Conservation (phyloP, 2,329 filamentous ascomycete genomes). For the Aureobasidium sp. region DNA sequence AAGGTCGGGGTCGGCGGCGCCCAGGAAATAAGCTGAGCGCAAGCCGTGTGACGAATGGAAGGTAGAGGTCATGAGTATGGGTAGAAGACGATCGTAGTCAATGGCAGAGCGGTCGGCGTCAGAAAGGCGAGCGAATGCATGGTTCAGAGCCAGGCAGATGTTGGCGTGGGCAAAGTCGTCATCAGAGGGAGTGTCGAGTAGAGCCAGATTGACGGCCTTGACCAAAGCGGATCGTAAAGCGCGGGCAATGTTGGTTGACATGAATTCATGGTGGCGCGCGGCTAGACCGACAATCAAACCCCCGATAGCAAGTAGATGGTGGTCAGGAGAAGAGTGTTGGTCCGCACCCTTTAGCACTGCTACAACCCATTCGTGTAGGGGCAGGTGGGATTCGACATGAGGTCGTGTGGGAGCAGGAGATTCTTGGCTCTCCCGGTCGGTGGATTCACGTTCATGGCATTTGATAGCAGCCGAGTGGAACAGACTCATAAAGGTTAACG, state of each 20-base stretch:
- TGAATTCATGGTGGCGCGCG: slow-evolving; percentile 51
- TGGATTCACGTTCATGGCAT: slow-evolving; percentile 41
- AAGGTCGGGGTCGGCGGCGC: slow-evolving; percentile 59
- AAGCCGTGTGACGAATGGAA: slow-evolving; percentile 66
- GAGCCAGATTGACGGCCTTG: slow-evolving; percentile 65
- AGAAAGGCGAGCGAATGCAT: slow-evolving; percentile 65
- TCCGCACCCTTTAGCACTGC: slow-evolving; percentile 53
- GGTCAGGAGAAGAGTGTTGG: slow-evolving; percentile 61
- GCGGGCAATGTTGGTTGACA: slow-evolving; percentile 55
- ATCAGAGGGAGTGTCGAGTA: slow-evolving; percentile 48
- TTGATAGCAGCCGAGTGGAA: slow-evolving; percentile 60
- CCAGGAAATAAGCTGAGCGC: slow-evolving; percentile 66
- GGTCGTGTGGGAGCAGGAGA: slow-evolving; percentile 15
- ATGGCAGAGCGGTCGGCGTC: slow-evolving; percentile 50
- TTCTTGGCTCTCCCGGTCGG: slow-evolving; percentile 25
- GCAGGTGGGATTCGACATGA: slow-evolving; percentile 25
- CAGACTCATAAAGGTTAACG: slow-evolving; percentile 59
- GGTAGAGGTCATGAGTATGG: slow-evolving; percentile 58
- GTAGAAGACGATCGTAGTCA: slow-evolving; percentile 61
- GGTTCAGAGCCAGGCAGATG: slow-evolving; percentile 65
- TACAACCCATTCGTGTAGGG: slow-evolving; percentile 49
- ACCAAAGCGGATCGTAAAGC: slow-evolving; percentile 68
- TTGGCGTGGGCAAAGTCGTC: slow-evolving; percentile 40
- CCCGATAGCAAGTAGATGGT: slow-evolving; percentile 71
- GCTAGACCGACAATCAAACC: slow-evolving; percentile 74